phyloP scores from a whole-genome alignment of 306 rosid species.

The Hippophae gyantsensis region DNA sequence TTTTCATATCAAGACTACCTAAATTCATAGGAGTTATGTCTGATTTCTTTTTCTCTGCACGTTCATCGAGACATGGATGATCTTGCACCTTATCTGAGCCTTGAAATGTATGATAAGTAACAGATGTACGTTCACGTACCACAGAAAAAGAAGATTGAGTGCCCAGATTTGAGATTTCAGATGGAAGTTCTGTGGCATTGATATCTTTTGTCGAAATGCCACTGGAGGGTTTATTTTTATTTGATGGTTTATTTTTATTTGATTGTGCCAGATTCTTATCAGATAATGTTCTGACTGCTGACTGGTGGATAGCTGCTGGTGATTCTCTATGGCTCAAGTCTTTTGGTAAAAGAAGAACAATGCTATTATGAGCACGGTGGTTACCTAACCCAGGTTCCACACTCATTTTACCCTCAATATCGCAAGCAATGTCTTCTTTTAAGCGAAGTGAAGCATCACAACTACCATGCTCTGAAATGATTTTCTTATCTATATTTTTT shows the following conservation, averaged over 20 bases:
- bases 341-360: slow-evolving; percentile 41
- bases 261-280: slow-evolving; percentile 34
- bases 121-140: slow-evolving; percentile 29
- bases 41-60: slow-evolving; percentile 16
- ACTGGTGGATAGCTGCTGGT: slow-evolving; percentile 23
- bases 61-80: slow-evolving; percentile 22
- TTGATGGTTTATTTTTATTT: slow-evolving; percentile 38
- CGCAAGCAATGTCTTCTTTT: slow-evolving; percentile 21
- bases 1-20: slow-evolving; percentile 19
- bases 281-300: slow-evolving; percentile 26
- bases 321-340: slow-evolving; percentile 27
- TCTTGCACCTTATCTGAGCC: slow-evolving; percentile 25
- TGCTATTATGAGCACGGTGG: slow-evolving; percentile 27
- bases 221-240: slow-evolving; percentile 36
- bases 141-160: slow-evolving; percentile 28
- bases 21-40: slow-evolving; percentile 22
- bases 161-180: slow-evolving; percentile 43
- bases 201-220: slow-evolving; percentile 33
- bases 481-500: slow-evolving; percentile 31
- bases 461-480: slow-evolving; percentile 22
- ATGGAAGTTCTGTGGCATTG: slow-evolving; percentile 26
- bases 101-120: slow-evolving; percentile 18
- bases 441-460: slow-evolving; percentile 22
- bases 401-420: slow-evolving; percentile 27
- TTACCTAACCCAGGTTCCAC: slow-evolving; percentile 22